Conservation (phyloP, 257 asterid genomes). For the Galeopsis tetrahit region DNA sequence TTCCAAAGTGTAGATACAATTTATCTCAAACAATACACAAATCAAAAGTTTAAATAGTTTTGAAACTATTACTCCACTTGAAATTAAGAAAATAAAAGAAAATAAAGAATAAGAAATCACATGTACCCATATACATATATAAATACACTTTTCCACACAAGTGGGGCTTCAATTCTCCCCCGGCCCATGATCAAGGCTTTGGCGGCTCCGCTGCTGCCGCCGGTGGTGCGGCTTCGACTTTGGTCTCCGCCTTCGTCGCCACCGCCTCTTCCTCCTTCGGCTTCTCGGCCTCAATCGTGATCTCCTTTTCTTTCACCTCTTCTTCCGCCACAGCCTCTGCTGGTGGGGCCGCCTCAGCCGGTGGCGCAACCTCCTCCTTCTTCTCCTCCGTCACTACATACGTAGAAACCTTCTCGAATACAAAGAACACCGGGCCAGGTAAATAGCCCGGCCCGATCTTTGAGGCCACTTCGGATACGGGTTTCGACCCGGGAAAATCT, state of each 20-base stretch:
- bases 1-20: constrained; percentile 39
- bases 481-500: constrained; percentile 86
- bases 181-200: constrained; percentile 46
- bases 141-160: constrained; percentile 8
- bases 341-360: constrained; percentile 26
- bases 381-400: constrained; percentile 51
- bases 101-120: constrained; percentile 44
- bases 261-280: constrained; percentile 34
- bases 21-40: constrained; percentile 36
- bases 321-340: constrained; percentile 27
- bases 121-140: constrained; percentile 29
- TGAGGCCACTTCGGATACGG: constrained; percentile 61
- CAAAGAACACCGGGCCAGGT: constrained; percentile 70
- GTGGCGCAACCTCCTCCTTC: constrained; percentile 41
- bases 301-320: constrained; percentile 61
- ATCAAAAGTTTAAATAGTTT: constrained; percentile 23
- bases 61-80: constrained; percentile 22
- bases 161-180: neutral
- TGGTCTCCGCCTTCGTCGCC: constrained; percentile 38
- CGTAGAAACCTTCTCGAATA: constrained; percentile 74
- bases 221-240: constrained; percentile 48
- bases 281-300: constrained; percentile 47
- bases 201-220: constrained; percentile 49
- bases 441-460: constrained; percentile 66
- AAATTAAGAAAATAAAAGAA: neutral